Evolutionary conservation across 2,329 filamentous ascomycete species (phyloP).

Genomic region (Pestalotiopsis sp.): DNA sequence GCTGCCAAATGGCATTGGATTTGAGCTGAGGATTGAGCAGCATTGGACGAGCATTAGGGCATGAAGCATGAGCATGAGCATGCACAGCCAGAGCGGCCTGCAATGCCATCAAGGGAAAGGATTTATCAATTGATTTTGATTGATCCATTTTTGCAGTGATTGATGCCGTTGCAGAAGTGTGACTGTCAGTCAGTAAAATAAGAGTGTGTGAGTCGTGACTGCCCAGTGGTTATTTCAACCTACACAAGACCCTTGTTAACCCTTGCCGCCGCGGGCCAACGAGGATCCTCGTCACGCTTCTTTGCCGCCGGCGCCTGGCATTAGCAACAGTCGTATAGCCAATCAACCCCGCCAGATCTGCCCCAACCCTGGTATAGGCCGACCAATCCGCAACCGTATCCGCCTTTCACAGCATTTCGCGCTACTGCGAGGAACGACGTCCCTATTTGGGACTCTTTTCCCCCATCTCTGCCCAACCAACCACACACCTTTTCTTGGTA

Average conservation of each 20-base stretch:
- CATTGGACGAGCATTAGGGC: neutral
- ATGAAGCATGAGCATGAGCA: too few species aligned
- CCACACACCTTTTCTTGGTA: conserved; percentile 19
- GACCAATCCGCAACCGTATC: conserved; percentile 39
- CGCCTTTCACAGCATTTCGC: conserved; percentile 31
- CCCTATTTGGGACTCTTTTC: conserved; percentile 26
- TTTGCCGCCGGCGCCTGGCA: conserved; percentile 34
- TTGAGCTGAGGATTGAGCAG: neutral
- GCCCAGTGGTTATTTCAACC: neutral
- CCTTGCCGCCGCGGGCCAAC: conserved; percentile 10
- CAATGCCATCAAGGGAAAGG: too few species aligned
- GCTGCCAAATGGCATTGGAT: too few species aligned
- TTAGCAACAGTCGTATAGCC: conserved; percentile 28
- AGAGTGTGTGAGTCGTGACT: neutral
- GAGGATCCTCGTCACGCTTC: conserved; percentile 14
- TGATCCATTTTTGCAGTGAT: too few species aligned
- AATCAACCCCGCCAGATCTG: conserved; percentile 28
- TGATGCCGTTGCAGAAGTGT: too few species aligned
- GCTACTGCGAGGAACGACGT: conserved; percentile 38
- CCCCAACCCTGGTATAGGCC: conserved; percentile 25
- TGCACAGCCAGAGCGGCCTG: too few species aligned
- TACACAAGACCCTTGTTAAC: neutral
- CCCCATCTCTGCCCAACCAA: conserved; percentile 33
- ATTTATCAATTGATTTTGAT: too few species aligned
- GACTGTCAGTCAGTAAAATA: too few species aligned